Evolutionary conservation across 108 stramenopile genomes (phyloP), one percentile per base, ranked within the genome.

Genomic region (Cyclotella sp.): DNA sequence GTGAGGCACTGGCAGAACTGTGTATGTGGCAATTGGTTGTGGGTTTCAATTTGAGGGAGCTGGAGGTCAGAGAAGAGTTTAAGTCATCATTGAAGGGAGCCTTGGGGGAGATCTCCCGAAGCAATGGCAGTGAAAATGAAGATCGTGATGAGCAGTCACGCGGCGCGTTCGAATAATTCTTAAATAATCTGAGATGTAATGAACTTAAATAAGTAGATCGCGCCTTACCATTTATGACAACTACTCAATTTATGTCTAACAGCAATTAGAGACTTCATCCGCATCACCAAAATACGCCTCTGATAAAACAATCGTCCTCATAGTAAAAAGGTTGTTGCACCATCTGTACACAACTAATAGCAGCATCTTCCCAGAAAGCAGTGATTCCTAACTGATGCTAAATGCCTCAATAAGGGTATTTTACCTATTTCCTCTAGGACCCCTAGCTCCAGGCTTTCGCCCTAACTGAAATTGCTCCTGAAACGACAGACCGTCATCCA

Each of bases 1-100:
- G 94, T 6, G 91, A 91, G 68, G 91, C 94, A 46, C 91, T 98
- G 91, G 96, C 96, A 10, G 97, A 97, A 77, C 78, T 98, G n/a
- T 97, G 97, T 76, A 97, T 98, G 98, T 98, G 98, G 98, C 98
- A 98, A 81, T 88, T 98, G 39, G 97, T 91, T 13, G 91, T 97
- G 39, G 98, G 98, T 16, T 98, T 94, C 85, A 96, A 95, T 81
- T 84, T 98, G 24, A 70, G 98, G 61, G 94, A 97, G 62, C 68
- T 98, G 63, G 98, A 98, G 85, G 97, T 95, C 1, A 70, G 91
- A 63, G 93, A 96, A 73, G 89, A 92, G 47, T 73, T 85, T 39
- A 54, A 75, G 45, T 66, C 73, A 9, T 77, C 79, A 62, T 85
- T 95, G 90, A 90, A 86, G 46, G 82, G 83, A 27, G 67, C 72